Evolutionary conservation across 495 filamentous ascomycete genomes (phyloP), one percentile per base, ranked within the genome.

Genomic region (Tuber microsphaerosporum): DNA sequence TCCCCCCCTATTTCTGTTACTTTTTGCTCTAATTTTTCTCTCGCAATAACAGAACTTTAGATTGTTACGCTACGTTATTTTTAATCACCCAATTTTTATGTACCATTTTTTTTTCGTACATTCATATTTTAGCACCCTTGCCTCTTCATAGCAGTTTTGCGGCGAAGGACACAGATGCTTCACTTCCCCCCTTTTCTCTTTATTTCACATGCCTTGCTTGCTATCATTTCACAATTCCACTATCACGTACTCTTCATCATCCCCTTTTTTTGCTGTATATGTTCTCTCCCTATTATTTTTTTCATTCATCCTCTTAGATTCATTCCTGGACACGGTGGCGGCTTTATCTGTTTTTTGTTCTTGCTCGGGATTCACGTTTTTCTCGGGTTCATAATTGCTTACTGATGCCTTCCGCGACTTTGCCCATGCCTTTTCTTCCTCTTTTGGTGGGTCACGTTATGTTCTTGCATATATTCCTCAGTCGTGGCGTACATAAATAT

Each of bases 381-480:
- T 46, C 17, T 34, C 26, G 2, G 26, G 26, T 17, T 17, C 6
- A 16, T 6, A 34, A 31, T 65, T 65, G 26, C 14, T 34, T 34
- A 26, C 51, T 14, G 51, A 61, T 61, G 22, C n/a, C 22, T 14
- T 20, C 45, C 3, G 10, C n/a, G 31, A 34, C 51, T 65, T 12
- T 31, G 34, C 34, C 14, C 12, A 65, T 65, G 56, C 17, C 45
- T 56, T 61, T n/a, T 56, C n/a, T 56, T 26, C 14, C 10, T 26
- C 22, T 26, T 56, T 26, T 12, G 2, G 10, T 26, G 48, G 10
- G 22, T 65, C 12, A 34, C n/a, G 56, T 65, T 65, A 65, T 26
- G 26, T 65, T 65, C 56, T 65, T 65, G 56, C 26, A 65, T 34
- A 65, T 65, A 65, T 65, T 65, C 31, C 56, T 65, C 56, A 65